Evolutionary conservation across 228 moss, liverwort and hornwort genomes (phyloP), one percentile per base, ranked within the genome.

Genomic region (Sphagnum fallax): DNA sequence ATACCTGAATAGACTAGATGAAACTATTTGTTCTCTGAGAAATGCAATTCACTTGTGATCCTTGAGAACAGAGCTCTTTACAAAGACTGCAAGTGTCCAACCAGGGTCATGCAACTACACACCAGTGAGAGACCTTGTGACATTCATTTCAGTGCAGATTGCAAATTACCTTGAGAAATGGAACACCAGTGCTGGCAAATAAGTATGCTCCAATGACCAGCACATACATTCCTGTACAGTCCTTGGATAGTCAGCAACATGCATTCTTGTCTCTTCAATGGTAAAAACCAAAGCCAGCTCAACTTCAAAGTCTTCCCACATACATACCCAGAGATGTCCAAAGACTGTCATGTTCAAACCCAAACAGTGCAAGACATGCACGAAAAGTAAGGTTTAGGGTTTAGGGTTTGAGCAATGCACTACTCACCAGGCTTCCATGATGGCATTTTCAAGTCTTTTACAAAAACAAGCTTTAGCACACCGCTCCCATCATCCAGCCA

Each of bases 401-500:
- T 32, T 32, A 32, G 32, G 32, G 32, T 32, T 32, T 32, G 32
- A 32, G 32, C 32, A 3, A 32, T 32, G 32, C 32, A 32, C 32
- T 11, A 70, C 52, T 63, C 49, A 84, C 90, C 94, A 67, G 83
- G 72, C 74, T 78, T 81, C 81, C 84, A 86, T 47, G 73, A 60
- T 55, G 87, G 76, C 11, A 74, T 65, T 48, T 82, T 78, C 14
- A 72, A 53, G 5, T 61, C 61, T 52, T 70, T 66, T 53, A 14
- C 62, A 84, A 94, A 74, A 63, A 77, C 80, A 52, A 98, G 80
- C 16, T 92, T 87, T 67, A 98, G 80, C 47, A 92, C 87, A 55
- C 80, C 94, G 5, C 92, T 92, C 64, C 86, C 89, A 71, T 98
- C 98, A 72, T 90, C 84, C 73, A 98, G 71, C 57, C 82, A 72